These are phyloP conservation scores for Starmera quercuum DNA, from an alignment of 805 yeast genomes.

Conservation along the genomic window DNA sequence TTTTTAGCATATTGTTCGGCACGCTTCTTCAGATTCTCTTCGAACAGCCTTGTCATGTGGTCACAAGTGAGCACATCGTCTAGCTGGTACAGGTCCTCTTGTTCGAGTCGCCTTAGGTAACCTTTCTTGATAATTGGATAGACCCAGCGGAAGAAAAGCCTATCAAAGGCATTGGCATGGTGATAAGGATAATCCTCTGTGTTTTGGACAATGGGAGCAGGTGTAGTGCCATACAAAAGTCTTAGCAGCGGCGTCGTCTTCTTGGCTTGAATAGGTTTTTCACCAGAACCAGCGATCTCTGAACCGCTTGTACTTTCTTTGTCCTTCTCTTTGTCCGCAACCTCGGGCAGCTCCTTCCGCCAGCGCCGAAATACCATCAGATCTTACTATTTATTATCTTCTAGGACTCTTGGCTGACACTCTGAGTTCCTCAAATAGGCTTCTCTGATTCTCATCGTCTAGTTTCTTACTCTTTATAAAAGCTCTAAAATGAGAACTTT, in stretches of 20 bases:
- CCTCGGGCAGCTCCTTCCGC: too few relatives aligned
- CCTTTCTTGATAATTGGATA: slow-evolving; percentile 30
- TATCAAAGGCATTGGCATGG: slow-evolving; percentile 12
- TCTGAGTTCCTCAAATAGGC: too few relatives aligned
- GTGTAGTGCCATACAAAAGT: slow-evolving; percentile 9
- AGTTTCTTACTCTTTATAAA: too few relatives aligned
- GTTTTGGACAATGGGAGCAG: slow-evolving; percentile 14
- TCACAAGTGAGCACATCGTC: slow-evolving; percentile 28
- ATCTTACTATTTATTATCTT: too few relatives aligned
- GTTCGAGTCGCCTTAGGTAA: slow-evolving; percentile 52
- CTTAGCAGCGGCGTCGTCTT: slow-evolving; percentile 10
- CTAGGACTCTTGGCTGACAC: too few relatives aligned
- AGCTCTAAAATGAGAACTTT: too few relatives aligned
- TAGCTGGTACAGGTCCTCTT: slow-evolving; percentile 44
- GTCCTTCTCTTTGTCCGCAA: not conserved
- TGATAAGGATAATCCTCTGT: slow-evolving; percentile 11
- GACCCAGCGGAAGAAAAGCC: slow-evolving; percentile 16
- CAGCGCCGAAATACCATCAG: too few relatives aligned
- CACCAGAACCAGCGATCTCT: not conserved
- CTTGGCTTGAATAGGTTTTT: slow-evolving; percentile 6
- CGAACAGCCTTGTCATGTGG: slow-evolving; percentile 28
- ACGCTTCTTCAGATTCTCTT: slow-evolving; percentile 21
- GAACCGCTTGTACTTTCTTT: not conserved
- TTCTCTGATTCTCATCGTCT: too few relatives aligned
- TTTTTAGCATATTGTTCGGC: slow-evolving; percentile 15